Percentiles rank a stretch among this genome's conserved stretches.
Conservation (phyloP, 2,329 filamentous ascomycete species). For the Apiospora aurea region DNA sequence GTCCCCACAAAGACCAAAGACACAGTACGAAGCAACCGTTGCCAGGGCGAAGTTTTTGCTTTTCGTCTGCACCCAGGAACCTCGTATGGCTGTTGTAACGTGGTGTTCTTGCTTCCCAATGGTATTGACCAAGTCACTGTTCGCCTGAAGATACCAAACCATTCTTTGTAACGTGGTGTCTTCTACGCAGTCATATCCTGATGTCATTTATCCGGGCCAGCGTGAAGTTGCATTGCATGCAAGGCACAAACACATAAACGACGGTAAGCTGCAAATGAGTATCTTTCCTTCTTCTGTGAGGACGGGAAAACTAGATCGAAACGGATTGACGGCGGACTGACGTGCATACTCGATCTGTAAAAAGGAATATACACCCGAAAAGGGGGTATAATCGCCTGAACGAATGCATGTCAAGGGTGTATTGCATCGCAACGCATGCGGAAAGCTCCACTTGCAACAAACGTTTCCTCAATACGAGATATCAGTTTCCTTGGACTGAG, state of each 20-base stretch:
- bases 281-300: neutral
- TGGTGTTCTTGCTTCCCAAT: neutral
- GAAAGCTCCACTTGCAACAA: neutral
- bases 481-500: neutral
- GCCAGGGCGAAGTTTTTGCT: neutral
- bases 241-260: neutral
- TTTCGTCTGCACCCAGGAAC: neutral
- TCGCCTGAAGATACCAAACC: neutral
- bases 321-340: neutral
- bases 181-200: neutral
- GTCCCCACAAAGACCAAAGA: neutral
- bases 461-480: constrained; percentile 8
- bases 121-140: neutral
- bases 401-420: neutral
- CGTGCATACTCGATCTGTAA: neutral
- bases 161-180: neutral
- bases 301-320: neutral
- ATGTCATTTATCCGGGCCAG: neutral
- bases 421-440: neutral
- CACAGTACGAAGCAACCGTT: neutral
- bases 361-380: constrained; percentile 10
- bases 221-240: neutral
- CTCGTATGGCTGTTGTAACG: neutral
- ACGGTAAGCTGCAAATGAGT: neutral
- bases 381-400: neutral